These are phyloP conservation scores for Mycosphaerella sp. DNA, from an alignment of 2,329 filamentous ascomycete genomes.

Conservation along the genomic window DNA sequence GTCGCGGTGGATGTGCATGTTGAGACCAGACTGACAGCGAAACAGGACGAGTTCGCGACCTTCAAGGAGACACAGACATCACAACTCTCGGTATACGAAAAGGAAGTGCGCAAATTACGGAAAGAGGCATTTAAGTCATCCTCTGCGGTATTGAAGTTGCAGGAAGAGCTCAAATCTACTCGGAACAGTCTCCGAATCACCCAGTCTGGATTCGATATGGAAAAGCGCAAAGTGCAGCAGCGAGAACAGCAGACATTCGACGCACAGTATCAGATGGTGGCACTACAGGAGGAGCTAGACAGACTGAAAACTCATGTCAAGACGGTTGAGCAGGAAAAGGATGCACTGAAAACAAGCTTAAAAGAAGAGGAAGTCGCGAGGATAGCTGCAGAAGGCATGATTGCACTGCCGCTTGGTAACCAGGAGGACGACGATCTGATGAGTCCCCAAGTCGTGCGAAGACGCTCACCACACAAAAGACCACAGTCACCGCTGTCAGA, in stretches of 20 bases:
- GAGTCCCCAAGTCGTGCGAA: conserved; percentile 45
- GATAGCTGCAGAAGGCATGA: conserved; percentile 63
- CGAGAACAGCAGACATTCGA: conserved; percentile 65
- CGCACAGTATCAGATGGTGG: conserved; percentile 59
- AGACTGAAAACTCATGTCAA: conserved; percentile 57
- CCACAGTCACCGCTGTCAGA: conserved; percentile 43
- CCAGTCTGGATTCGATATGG: conserved; percentile 55
- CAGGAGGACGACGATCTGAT: conserved; percentile 53
- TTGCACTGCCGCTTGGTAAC: conserved; percentile 53
- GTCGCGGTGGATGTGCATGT: conserved; percentile 29
- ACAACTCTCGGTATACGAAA: conserved; percentile 54
- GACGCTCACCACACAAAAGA: conserved; percentile 32
- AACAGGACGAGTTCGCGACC: conserved; percentile 61
- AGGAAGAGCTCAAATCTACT: conserved; percentile 63
- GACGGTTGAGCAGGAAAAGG: conserved; percentile 65
- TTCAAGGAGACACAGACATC: conserved; percentile 54
- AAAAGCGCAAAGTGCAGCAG: conserved; percentile 55
- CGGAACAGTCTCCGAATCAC: conserved; percentile 49
- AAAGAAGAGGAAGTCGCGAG: conserved; percentile 67
- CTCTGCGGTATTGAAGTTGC: conserved; percentile 61
- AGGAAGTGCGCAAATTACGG: conserved; percentile 61
- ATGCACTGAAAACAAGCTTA: conserved; percentile 64
- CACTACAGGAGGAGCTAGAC: conserved; percentile 60
- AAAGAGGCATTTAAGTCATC: conserved; percentile 73
- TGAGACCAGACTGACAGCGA: conserved; percentile 13